These are phyloP conservation scores for Cercospora beticola DNA, from an alignment of 2,329 filamentous ascomycete genomes.

Conservation along the genomic window DNA sequence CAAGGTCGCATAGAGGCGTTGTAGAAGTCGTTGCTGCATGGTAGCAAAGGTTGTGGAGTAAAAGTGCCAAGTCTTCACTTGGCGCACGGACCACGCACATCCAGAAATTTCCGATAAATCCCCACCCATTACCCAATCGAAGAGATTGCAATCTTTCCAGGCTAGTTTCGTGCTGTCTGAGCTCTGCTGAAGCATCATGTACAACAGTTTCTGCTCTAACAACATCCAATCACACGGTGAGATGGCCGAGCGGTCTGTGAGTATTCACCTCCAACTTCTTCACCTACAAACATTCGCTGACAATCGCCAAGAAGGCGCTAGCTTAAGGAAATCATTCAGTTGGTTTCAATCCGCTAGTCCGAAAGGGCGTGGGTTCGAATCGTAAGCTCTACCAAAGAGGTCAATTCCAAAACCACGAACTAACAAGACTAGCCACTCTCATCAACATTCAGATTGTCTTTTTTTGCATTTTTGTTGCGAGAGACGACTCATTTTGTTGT, in stretches of 20 bases:
- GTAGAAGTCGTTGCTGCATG: neutral
- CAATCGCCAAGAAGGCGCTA: constrained; percentile 6
- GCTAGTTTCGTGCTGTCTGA: neutral
- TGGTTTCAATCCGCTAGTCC: neutral
- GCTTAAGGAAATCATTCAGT: constrained; percentile 6
- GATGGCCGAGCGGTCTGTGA: constrained; percentile 22
- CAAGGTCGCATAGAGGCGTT: neutral
- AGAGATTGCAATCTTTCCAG: neutral
- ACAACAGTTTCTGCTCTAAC: neutral
- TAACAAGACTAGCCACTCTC: neutral
- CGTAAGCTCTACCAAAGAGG: neutral
- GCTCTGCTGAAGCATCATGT: neutral
- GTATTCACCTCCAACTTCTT: neutral
- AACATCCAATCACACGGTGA: constrained; percentile 2
- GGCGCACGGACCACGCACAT: neutral
- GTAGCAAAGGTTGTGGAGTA: neutral
- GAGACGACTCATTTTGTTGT: neutral
- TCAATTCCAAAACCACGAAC: neutral
- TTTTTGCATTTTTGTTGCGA: neutral
- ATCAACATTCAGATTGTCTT: constrained; percentile 2
- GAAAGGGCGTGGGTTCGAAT: constrained; percentile 18
- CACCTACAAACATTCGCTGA: neutral
- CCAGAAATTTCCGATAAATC: neutral
- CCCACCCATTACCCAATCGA: neutral
- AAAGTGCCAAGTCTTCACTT: neutral